These are phyloP conservation scores for Aspergillus sclerotialis DNA, from an alignment of 2,329 filamentous ascomycete species.

Conservation along the genomic window DNA sequence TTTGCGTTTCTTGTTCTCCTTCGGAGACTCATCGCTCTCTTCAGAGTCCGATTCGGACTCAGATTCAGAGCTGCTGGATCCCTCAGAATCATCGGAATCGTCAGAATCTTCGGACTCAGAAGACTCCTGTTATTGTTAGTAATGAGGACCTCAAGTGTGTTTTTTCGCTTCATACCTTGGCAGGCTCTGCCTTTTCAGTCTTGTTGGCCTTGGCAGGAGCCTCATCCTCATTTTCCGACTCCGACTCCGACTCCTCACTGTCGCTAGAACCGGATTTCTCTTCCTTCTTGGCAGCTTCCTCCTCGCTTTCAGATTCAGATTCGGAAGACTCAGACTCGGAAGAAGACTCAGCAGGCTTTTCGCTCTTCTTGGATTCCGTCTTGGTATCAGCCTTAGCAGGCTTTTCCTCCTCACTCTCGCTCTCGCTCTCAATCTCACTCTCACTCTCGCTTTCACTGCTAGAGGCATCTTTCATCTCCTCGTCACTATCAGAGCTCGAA, in stretches of 20 bases:
- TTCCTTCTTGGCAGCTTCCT: conserved; percentile 15
- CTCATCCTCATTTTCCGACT: conserved; percentile 13
- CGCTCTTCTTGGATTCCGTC: neutral
- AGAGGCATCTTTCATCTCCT: neutral
- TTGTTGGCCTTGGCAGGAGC: conserved; percentile 10
- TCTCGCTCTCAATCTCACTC: neutral
- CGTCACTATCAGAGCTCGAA: neutral
- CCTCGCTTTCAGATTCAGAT: conserved; percentile 24
- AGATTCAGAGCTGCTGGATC: conserved; percentile 21
- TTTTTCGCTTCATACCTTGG: conserved; percentile 4
- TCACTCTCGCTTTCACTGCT: neutral
- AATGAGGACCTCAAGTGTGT: neutral
- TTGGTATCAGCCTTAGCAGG: conserved; percentile 11
- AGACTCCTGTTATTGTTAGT: conserved; percentile 5
- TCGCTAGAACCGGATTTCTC: conserved; percentile 15
- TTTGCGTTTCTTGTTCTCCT: conserved; percentile 43
- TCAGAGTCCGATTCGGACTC: conserved; percentile 22
- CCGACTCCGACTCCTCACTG: conserved; percentile 17
- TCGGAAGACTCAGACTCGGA: conserved; percentile 19
- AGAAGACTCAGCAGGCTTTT: conserved; percentile 17
- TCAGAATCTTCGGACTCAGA: conserved; percentile 13
- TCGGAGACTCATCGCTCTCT: conserved; percentile 25
- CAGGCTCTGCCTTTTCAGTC: conserved; percentile 6
- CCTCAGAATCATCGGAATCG: conserved; percentile 17
- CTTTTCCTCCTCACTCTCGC: neutral